Base-by-base conservation (phyloP, 2,329 filamentous ascomycete species). In the Shiraia bambusicola region DNA sequence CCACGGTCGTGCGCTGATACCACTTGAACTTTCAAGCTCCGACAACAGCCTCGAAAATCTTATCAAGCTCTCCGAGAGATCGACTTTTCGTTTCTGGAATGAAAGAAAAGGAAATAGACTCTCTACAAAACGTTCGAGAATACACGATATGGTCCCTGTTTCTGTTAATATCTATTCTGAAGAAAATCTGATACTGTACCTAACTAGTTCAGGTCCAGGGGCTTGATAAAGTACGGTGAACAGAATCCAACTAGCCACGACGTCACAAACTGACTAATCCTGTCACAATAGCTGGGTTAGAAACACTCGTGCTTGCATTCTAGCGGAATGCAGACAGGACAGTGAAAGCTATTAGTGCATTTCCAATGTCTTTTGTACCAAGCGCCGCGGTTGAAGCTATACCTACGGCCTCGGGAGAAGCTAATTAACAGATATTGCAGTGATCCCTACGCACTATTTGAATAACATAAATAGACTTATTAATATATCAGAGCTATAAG, bases 41-140 rank as follows among this genome's bases (percentile, higher is more conserved):
- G n/a, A 58, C 40, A 3, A 49, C 45, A 2, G 50, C 52, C 26
- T 58, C 54, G 25, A 65, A 64, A 12, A 62, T 52, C 37, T 63
- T 57, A 37, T 62, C 61, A 1, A 63, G 38, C 34, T 64, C 59
- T 34, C 64, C 60, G 1, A 63, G 30, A 5, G 50, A 53, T 10
- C 56, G 37, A 12, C 47, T 52, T 14, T 61, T 58, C 16, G 59
- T 58, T 51, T 79, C 79, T 1, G 79, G 81, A 51, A 84, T 77
- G 66, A 82, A n/a, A 82, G 59, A 81, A 75, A 14, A 82, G 71
- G 17, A 76, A 84, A 28, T 88, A 68, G 0, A 81, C 45, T 0
- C 80, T 55, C 33, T 84, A 71, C 3, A 75, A 58, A 10, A 76
- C 56, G 27, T 57, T 62, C 3, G 56, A 65, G 63, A 27, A 60